These are phyloP conservation scores for Auricularia auricula-judae DNA, from an alignment of 768 basidiomycete species.

Conservation along the genomic window DNA sequence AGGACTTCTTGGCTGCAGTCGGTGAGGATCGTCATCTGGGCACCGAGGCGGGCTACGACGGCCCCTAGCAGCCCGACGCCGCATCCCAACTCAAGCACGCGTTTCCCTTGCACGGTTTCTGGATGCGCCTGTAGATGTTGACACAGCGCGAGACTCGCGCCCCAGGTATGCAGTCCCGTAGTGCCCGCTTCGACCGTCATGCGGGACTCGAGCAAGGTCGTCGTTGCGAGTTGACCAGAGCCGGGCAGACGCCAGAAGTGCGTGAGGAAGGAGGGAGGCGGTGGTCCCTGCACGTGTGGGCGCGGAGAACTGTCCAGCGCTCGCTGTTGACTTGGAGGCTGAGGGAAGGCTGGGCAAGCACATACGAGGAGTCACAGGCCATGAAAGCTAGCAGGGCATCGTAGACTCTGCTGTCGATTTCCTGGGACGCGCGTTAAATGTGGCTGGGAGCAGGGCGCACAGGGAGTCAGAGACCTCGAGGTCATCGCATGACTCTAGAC, in stretches of 20 bases:
- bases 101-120: conserved; percentile 5
- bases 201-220: conserved; percentile 10
- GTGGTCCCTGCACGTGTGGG: background rate
- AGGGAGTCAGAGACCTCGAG: background rate
- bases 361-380: background rate
- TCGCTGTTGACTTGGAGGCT: background rate
- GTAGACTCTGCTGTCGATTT: background rate
- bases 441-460: background rate
- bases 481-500: background rate
- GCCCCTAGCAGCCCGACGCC: conserved; percentile 11
- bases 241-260: background rate
- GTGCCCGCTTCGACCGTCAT: conserved; percentile 11
- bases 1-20: conserved; percentile 6
- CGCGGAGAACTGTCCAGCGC: background rate
- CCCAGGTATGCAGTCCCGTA: conserved; percentile 12
- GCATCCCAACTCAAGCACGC: conserved; percentile 10
- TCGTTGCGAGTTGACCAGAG: background rate
- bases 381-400: background rate
- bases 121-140: conserved; percentile 9
- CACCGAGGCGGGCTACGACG: conserved; percentile 3
- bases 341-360: too few species aligned
- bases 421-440: background rate
- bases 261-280: background rate
- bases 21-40: background rate
- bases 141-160: conserved; percentile 6